Conservation (phyloP, 345 rosid species). For the Murraya koenigii region DNA sequence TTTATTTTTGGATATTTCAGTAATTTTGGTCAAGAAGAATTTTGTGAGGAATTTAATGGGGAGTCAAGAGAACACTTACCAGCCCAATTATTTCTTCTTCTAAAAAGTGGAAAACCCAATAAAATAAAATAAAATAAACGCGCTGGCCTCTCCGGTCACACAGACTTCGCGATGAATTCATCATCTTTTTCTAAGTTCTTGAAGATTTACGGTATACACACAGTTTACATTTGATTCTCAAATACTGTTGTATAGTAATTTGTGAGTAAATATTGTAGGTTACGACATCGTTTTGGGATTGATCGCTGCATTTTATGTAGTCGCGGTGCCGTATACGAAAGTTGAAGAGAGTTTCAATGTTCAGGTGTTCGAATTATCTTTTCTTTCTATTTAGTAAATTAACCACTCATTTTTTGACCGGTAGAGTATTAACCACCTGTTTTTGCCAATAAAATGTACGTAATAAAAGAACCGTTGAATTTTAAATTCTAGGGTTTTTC, state of each 20-base stretch:
- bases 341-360: constrained; percentile 98
- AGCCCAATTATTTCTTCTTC: too few species aligned
- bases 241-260: too few species aligned
- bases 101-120: too few species aligned
- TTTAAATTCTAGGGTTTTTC: neutral
- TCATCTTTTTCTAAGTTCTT: constrained; percentile 36
- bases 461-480: neutral
- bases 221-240: neutral
- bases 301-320: constrained; percentile 73
- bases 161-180: constrained; percentile 26
- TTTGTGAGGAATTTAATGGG: too few species aligned
- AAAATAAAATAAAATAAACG: too few species aligned
- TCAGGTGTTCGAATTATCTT: constrained; percentile 44
- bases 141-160: too few species aligned
- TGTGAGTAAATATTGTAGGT: constrained; percentile 33
- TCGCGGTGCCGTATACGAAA: constrained; percentile 81
- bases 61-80: too few species aligned
- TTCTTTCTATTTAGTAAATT: neutral
- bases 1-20: too few species aligned
- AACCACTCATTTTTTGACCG: neutral
- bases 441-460: neutral
- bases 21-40: too few species aligned
- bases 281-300: constrained; percentile 78
- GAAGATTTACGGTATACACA: constrained; percentile 38
- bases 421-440: neutral